phyloP scores from a whole-genome alignment of 768 basidiomycete species.

The Mycena rosella region DNA sequence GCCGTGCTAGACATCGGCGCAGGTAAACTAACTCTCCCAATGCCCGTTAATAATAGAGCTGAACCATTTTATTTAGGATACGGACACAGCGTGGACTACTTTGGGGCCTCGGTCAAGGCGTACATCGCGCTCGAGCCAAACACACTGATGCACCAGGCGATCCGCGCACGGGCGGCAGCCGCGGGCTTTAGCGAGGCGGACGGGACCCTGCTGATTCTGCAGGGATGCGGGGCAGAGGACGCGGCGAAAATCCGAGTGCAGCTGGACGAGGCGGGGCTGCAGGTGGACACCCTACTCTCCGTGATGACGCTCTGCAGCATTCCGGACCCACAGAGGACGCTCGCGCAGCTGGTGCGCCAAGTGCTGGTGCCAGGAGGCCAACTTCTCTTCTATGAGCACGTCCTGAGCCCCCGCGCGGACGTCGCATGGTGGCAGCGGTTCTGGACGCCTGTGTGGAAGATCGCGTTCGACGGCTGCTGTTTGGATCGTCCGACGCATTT shows the following conservation, averaged over 20 bases:
- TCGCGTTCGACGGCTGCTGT: conserved; percentile 72
- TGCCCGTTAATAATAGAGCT: neutral
- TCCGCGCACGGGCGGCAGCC: conserved; percentile 61
- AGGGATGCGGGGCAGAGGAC: conserved; percentile 75
- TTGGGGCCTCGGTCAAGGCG: conserved; percentile 65
- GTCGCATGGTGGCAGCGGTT: conserved; percentile 80
- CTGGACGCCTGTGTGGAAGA: conserved; percentile 79
- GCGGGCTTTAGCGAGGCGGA: conserved; percentile 67
- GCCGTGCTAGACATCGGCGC: conserved; percentile 78
- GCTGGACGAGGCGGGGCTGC: conserved; percentile 40
- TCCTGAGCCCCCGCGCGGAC: conserved; percentile 63
- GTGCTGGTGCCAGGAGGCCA: conserved; percentile 75
- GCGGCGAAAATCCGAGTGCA: conserved; percentile 59
- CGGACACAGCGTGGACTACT: conserved; percentile 74
- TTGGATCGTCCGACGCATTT: conserved; percentile 69
- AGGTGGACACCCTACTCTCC: conserved; percentile 73
- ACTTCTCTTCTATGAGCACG: conserved; percentile 80
- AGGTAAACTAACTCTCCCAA: conserved; percentile 48
- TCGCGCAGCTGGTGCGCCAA: conserved; percentile 60
- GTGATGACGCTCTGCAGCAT: conserved; percentile 77
- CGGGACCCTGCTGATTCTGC: conserved; percentile 68
- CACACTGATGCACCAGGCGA: conserved; percentile 66
- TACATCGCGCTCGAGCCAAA: conserved; percentile 86
- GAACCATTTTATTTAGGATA: conserved; percentile 55
- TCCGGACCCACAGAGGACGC: conserved; percentile 64